These are phyloP conservation scores for Abrus pulchellus DNA, from an alignment of 306 rosid genomes.

Conservation along the genomic window DNA sequence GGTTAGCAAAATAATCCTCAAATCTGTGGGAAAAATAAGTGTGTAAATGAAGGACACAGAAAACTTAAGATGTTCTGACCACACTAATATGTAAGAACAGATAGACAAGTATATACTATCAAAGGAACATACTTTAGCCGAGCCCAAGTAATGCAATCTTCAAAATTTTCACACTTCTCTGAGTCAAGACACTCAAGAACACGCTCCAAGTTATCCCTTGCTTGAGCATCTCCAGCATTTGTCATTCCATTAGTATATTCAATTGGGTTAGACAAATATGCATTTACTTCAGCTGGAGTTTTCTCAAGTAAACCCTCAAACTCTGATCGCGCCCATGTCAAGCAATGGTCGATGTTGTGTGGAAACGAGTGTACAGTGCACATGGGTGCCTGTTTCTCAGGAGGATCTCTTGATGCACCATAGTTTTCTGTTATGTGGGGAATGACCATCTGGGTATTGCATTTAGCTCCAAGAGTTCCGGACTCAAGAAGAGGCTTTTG, in stretches of 20 bases:
- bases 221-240: slow-evolving; percentile 87
- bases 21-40: slow-evolving; percentile 62
- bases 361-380: slow-evolving; percentile 95
- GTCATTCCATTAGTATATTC: slow-evolving; percentile 72
- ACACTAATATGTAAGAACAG: background rate
- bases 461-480: slow-evolving; percentile 93
- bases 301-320: slow-evolving; percentile 92
- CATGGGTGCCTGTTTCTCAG: slow-evolving; percentile 96
- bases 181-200: slow-evolving; percentile 79
- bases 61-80: background rate
- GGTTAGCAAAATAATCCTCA: slow-evolving; percentile 81
- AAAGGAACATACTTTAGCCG: slow-evolving; percentile 69
- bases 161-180: slow-evolving; percentile 76
- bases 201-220: slow-evolving; percentile 88
- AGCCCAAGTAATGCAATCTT: slow-evolving; percentile 87
- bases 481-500: slow-evolving; percentile 96
- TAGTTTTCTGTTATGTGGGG: slow-evolving; percentile 92
- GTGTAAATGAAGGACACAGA: background rate
- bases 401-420: slow-evolving; percentile 98
- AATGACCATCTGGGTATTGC: slow-evolving; percentile 96
- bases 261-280: slow-evolving; percentile 74
- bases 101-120: background rate
- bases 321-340: slow-evolving; percentile 97
- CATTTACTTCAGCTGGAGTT: slow-evolving; percentile 89
- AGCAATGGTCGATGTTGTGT: slow-evolving; percentile 90